A percentile compares a stretch with the other conserved stretches of the same genome.
These are phyloP conservation scores for Casuarina cunninghamiana DNA, from an alignment of 306 rosid species.

Conservation along the genomic window DNA sequence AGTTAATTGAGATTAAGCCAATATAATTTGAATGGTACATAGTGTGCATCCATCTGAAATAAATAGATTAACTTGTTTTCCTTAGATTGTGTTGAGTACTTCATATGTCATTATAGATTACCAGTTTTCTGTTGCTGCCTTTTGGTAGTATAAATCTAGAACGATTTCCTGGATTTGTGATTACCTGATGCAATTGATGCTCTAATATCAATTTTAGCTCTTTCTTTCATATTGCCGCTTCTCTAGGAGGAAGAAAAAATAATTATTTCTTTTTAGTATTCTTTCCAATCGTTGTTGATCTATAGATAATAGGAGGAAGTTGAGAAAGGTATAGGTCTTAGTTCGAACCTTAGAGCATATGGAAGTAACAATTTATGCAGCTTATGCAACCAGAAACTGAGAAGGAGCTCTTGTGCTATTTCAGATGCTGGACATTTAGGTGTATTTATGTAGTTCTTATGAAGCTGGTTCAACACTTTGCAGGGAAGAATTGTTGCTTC, in stretches of 20 bases:
- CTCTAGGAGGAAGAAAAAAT: too few relatives aligned
- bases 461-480: conserved; percentile 32
- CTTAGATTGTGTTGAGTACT: not conserved
- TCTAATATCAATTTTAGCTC: not conserved
- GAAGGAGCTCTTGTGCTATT: not conserved
- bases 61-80: not conserved
- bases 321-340: not conserved
- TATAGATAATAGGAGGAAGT: not conserved
- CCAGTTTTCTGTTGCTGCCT: not conserved
- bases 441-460: conserved; percentile 17
- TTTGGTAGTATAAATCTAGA: not conserved
- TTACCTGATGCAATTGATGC: not conserved
- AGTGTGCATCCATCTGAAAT: not conserved
- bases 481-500: conserved; percentile 93
- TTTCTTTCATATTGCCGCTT: too few relatives aligned
- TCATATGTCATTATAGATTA: not conserved
- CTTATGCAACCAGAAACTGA: not conserved
- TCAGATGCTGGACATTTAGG: not conserved
- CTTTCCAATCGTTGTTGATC: too few relatives aligned
- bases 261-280: too few relatives aligned
- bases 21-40: not conserved
- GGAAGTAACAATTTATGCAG: not conserved
- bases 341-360: not conserved
- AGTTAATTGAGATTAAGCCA: not conserved
- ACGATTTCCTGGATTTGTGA: not conserved